Evolutionary conservation across 2,329 filamentous ascomycete genomes (phyloP).

Genomic region (Colletotrichum godetiae): DNA sequence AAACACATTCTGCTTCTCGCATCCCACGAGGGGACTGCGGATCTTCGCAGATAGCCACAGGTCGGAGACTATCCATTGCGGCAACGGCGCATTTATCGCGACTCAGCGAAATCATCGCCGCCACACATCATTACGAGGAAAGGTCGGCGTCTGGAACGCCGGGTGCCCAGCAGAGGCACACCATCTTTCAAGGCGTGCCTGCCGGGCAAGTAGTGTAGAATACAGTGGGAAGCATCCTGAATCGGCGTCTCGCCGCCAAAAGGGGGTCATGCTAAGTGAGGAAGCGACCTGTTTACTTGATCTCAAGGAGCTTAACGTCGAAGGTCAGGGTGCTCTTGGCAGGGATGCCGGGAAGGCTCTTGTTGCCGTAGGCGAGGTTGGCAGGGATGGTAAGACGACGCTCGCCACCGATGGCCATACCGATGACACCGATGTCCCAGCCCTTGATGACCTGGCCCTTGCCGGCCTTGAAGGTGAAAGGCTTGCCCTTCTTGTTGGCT

Average conservation of each 20-base stretch:
- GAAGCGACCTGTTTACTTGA: constrained; percentile 70
- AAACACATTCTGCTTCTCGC: constrained; percentile 52
- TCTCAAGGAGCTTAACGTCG: constrained; percentile 87
- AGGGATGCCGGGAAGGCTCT: constrained; percentile 85
- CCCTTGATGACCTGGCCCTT: constrained; percentile 98
- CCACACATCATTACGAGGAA: constrained; percentile 37
- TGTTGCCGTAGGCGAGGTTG: constrained; percentile 88
- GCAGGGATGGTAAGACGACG: constrained; percentile 91
- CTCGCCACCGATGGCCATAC: constrained; percentile 95
- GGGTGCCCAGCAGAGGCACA: constrained; percentile 4
- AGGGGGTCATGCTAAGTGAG: background rate
- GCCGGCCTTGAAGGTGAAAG: constrained; percentile 95
- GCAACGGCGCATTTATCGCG: constrained; percentile 48
- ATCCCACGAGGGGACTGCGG: constrained; percentile 44
- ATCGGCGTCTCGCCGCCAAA: constrained; percentile 29
- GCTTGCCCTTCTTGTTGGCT: constrained; percentile 99
- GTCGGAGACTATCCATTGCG: constrained; percentile 59
- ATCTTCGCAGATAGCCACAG: constrained; percentile 56
- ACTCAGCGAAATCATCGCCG: constrained; percentile 32
- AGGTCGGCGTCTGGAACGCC: constrained; percentile 27
- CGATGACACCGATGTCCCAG: constrained; percentile 94
- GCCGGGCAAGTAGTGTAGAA: constrained; percentile 26
- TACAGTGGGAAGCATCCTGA: constrained; percentile 23
- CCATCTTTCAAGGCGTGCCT: constrained; percentile 23
- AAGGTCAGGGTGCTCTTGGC: constrained; percentile 92